These are phyloP conservation scores for Fusarium floridanum DNA, from an alignment of 2,329 filamentous ascomycete genomes.

Conservation along the genomic window DNA sequence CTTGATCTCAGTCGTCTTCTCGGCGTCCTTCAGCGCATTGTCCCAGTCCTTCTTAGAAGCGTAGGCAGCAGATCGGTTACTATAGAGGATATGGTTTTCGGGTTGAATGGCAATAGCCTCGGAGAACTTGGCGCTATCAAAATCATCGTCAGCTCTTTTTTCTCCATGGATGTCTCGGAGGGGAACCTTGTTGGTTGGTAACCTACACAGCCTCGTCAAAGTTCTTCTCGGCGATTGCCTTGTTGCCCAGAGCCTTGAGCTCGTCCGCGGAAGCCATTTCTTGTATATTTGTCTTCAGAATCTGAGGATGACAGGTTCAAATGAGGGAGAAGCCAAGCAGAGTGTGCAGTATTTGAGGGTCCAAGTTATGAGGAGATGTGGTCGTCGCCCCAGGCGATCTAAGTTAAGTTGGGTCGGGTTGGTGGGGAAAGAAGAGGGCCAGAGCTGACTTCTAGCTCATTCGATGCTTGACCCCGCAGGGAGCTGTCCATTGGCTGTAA, in stretches of 20 bases:
- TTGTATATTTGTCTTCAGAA: constrained; percentile 21
- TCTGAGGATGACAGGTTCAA: constrained; percentile 21
- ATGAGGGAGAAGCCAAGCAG: constrained; percentile 8
- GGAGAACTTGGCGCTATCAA: constrained; percentile 86
- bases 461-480: constrained; percentile 53
- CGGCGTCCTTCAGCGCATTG: constrained; percentile 87
- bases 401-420: constrained; percentile 29
- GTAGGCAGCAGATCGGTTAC: constrained; percentile 90
- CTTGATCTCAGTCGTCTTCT: constrained; percentile 94
- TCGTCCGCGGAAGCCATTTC: constrained; percentile 75
- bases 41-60: constrained; percentile 92
- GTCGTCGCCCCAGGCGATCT: constrained; percentile 41
- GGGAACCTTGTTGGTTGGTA: not conserved
- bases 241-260: constrained; percentile 98
- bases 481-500: constrained; percentile 48
- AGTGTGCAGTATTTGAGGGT: constrained; percentile 36
- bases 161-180: not conserved
- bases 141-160: constrained; percentile 29
- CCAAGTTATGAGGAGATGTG: constrained; percentile 38
- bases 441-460: constrained; percentile 58
- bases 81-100: constrained; percentile 95
- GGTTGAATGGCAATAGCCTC: constrained; percentile 91
- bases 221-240: constrained; percentile 97
- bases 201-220: constrained; percentile 95
- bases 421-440: constrained; percentile 49